Evolutionary conservation across 306 rosid species (phyloP), one percentile per base, ranked within the genome.

Genomic region (Chamaecrista fasciculata): DNA sequence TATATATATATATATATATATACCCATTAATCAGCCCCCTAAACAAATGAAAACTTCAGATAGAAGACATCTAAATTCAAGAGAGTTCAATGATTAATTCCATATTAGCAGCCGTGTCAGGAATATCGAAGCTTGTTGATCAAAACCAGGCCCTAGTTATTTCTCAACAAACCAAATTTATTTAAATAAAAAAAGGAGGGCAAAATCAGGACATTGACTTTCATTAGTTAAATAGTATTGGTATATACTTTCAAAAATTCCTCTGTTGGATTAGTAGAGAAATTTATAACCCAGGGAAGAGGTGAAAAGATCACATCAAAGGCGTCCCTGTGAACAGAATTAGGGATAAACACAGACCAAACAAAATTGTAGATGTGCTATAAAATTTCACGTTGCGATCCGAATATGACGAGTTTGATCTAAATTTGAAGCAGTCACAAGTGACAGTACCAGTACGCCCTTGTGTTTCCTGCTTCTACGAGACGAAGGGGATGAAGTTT

Each of bases 51-150:
- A 56, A 74, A 8, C 69, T 40, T 15, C 51, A n/a, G 66, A 47
- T 53, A 25, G 0, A 40, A 40, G 52, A 55, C 64, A 73, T 74
- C 44, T 11, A 16, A 79, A n/a, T n/a, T n/a, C n/a, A n/a, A n/a
- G n/a, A 67, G 48, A 66, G 37, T 15, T 24, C 36, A 15, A 14
- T 29, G 26, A 15, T 8, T 14, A 15, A 55, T 55, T 25, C 11
- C 11, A 55, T 26, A 55, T 55, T 12, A 26, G 61, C 61, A 14
- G n/a, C n/a, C n/a, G 11, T 55, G 19, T 12, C 2, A 52, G 59
- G 10, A 24, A 52, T 24, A 52, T n/a, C 59, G 21, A 40, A 48
- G 48, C 20, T 19, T 66, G 37, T 33, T 12, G 42, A 50, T 67
- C 72, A 50, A 49, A 50, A 67, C 31, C 26, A 39, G 26, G 37